Evolutionary conservation across 208 protist genomes (phyloP).

Genomic region (Histomonas meleagridis): DNA sequence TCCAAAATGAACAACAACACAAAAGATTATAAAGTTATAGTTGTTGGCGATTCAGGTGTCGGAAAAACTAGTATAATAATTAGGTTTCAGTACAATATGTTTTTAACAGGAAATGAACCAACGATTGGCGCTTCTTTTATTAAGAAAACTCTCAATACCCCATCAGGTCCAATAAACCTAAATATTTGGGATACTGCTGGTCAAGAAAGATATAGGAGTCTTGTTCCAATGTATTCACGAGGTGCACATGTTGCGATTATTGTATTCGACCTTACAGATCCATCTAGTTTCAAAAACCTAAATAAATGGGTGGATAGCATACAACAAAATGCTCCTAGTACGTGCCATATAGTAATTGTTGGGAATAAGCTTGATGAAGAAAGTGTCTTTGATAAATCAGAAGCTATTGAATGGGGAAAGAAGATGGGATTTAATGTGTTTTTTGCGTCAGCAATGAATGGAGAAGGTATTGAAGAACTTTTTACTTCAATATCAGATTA

Average conservation of each 20-base stretch:
- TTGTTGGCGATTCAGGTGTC: not conserved
- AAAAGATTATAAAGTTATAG: not conserved
- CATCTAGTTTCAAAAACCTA: not conserved
- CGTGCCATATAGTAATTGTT: not conserved
- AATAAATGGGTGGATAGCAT: not conserved
- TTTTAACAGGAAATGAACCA: not conserved
- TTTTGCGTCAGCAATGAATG: not conserved
- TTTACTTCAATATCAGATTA: not conserved
- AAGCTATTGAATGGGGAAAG: not conserved
- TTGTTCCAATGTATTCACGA: slow-evolving; percentile 29
- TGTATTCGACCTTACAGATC: not conserved
- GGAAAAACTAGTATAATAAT: not conserved
- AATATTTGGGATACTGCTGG: not conserved
- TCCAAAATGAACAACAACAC: too few species aligned
- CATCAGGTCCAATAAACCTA: not conserved
- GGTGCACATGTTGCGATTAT: not conserved
- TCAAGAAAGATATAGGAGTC: not conserved
- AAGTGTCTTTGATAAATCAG: not conserved
- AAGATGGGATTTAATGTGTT: not conserved
- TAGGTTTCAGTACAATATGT: not conserved
- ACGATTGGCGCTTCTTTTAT: slow-evolving; percentile 27
- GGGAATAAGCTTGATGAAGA: not conserved
- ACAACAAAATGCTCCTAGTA: not conserved
- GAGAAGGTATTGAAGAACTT: not conserved
- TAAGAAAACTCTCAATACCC: not conserved